Evolutionary conservation across 768 basidiomycete genomes (phyloP).

Genomic region (Lactifluus volemus): DNA sequence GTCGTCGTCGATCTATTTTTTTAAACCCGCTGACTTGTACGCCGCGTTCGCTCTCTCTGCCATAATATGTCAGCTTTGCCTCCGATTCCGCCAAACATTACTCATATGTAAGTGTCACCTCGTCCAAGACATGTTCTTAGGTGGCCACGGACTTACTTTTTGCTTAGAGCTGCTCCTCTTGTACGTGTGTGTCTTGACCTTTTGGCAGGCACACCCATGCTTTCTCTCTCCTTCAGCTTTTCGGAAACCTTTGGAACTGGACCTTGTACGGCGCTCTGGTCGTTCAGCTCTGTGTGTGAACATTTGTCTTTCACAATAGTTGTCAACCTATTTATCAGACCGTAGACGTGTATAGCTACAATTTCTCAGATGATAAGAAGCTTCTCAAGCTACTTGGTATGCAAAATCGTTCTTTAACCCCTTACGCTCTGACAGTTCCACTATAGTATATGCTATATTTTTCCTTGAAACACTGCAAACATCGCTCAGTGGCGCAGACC

Average conservation of each 20-base stretch:
- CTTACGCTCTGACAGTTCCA: neutral
- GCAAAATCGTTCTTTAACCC: neutral
- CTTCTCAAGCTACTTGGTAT: neutral
- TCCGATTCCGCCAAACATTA: no score
- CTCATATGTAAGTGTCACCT: no score
- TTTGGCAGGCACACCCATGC: neutral
- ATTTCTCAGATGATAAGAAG: neutral
- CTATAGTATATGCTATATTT: slow-evolving; percentile 22
- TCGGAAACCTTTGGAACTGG: neutral
- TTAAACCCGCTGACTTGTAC: no score
- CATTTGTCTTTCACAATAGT: no score
- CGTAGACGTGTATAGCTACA: slow-evolving; percentile 8
- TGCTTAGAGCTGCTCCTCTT: neutral
- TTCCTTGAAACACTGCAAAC: slow-evolving; percentile 14
- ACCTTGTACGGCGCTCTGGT: neutral
- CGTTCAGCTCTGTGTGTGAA: neutral
- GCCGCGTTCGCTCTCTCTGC: neutral
- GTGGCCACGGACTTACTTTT: no score
- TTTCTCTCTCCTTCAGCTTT: neutral
- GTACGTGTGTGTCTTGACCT: neutral
- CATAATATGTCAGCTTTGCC: no score
- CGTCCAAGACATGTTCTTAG: no score
- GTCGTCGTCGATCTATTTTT: no score
- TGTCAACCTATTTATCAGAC: neutral
- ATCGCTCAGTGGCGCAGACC: slow-evolving; percentile 22